Conservation (phyloP, 2,329 filamentous ascomycete species). For the Pyrenophora teres region DNA sequence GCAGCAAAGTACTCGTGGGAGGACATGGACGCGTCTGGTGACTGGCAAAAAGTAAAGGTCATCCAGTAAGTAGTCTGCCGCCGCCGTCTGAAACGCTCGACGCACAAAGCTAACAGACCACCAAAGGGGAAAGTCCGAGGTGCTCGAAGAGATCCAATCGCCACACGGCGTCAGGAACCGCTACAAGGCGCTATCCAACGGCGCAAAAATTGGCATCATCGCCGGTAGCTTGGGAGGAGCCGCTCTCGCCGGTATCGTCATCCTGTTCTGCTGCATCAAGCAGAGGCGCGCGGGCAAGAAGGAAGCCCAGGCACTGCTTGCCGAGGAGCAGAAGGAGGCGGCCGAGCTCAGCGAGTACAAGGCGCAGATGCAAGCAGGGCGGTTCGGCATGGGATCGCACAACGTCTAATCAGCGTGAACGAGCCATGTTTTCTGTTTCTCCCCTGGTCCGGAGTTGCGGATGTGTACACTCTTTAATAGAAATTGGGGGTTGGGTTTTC, state of each 20-base stretch:
- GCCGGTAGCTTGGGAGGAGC: constrained; percentile 35
- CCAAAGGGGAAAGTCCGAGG: constrained; percentile 42
- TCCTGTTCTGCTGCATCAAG: constrained; percentile 48
- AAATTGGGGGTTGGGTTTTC: constrained; percentile 4
- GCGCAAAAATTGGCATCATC: constrained; percentile 44
- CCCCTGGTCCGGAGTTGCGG: background rate
- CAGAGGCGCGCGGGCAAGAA: constrained; percentile 44
- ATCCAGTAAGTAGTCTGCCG: constrained; percentile 42
- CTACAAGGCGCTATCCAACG: constrained; percentile 41
- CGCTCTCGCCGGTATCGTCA: constrained; percentile 28
- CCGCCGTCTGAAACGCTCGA: background rate
- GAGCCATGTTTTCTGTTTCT: background rate
- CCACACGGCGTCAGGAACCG: constrained; percentile 44
- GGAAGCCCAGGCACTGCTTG: constrained; percentile 41
- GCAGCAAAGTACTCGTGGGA: constrained; percentile 68
- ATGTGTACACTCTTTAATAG: constrained; percentile 12
- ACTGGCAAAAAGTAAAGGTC: constrained; percentile 56
- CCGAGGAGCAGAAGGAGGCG: constrained; percentile 44
- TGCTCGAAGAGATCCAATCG: constrained; percentile 42
- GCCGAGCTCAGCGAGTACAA: constrained; percentile 43
- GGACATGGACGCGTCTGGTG: constrained; percentile 21
- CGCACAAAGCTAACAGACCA: constrained; percentile 13
- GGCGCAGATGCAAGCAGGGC: constrained; percentile 32
- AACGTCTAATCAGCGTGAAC: constrained; percentile 12
- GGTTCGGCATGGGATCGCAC: constrained; percentile 27